Percentiles rank a stretch among this genome's conserved stretches.
Evolutionary conservation across 768 basidiomycete species (phyloP).

Genomic region (Suillus lakei): DNA sequence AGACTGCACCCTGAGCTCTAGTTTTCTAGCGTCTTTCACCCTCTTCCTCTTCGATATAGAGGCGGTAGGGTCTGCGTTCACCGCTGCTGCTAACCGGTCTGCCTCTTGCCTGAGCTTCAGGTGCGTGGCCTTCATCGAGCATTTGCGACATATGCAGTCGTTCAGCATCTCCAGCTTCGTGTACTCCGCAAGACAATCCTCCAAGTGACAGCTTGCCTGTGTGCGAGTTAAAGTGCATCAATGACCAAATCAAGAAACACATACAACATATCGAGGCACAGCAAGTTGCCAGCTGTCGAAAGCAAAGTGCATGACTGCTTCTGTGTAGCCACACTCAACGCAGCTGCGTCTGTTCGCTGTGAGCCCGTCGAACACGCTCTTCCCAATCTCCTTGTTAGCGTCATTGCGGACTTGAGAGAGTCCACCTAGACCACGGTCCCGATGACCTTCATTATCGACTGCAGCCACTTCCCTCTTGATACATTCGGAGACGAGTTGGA

Average conservation of each 20-base stretch:
- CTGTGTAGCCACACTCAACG: slow-evolving; percentile 88
- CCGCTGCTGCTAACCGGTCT: slow-evolving; percentile 51
- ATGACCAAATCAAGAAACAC: slow-evolving; percentile 32
- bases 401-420: slow-evolving; percentile 38
- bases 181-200: slow-evolving; percentile 88
- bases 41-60: slow-evolving; percentile 78
- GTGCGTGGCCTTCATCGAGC: slow-evolving; percentile 83
- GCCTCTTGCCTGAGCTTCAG: slow-evolving; percentile 65
- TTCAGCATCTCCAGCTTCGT: slow-evolving; percentile 85
- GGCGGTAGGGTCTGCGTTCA: slow-evolving; percentile 43
- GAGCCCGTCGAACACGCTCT: slow-evolving; percentile 86
- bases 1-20: slow-evolving; percentile 62
- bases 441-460: slow-evolving; percentile 70
- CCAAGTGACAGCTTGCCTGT: slow-evolving; percentile 69
- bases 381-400: slow-evolving; percentile 47
- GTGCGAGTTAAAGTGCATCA: slow-evolving; percentile 13
- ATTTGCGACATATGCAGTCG: slow-evolving; percentile 94
- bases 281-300: slow-evolving; percentile 87
- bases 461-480: slow-evolving; percentile 83
- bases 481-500: slow-evolving; percentile 89
- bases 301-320: slow-evolving; percentile 90
- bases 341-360: slow-evolving; percentile 91
- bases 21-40: slow-evolving; percentile 69
- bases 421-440: slow-evolving; percentile 74
- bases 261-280: slow-evolving; percentile 65